Conservation (phyloP, 1,284 basidiomycete genomes). For the Malassezia sp. region DNA sequence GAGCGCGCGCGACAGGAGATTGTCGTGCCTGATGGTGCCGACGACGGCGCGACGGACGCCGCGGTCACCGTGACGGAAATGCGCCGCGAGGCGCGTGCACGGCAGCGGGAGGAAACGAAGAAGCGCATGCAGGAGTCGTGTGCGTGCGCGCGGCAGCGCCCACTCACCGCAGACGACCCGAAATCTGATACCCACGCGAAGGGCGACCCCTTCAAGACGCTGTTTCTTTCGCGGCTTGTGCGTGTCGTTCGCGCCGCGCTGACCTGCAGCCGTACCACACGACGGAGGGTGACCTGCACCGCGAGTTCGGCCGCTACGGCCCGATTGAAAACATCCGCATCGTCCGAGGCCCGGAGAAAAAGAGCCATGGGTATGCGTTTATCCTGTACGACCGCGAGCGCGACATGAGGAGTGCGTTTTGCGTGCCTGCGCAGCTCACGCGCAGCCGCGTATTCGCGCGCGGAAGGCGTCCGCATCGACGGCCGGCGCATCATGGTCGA, state of each 20-base stretch:
- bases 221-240: constrained; percentile 78
- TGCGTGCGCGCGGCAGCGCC: too few species aligned
- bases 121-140: constrained; percentile 15
- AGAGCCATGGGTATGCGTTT: constrained; percentile 86
- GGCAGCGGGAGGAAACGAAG: constrained; percentile 13
- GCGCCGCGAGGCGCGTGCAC: constrained; percentile 19
- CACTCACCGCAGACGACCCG: constrained; percentile 59
- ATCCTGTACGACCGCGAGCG: constrained; percentile 93
- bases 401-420: constrained; percentile 63
- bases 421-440: constrained; percentile 2
- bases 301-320: constrained; percentile 90
- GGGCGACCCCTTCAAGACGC: constrained; percentile 95
- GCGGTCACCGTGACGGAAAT: constrained; percentile 27
- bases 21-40: too few species aligned
- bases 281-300: constrained; percentile 76
- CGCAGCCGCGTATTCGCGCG: constrained; percentile 93
- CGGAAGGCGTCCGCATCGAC: constrained; percentile 90
- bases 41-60: constrained; percentile 33
- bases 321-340: constrained; percentile 83
- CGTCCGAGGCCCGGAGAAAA: constrained; percentile 68
- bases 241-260: constrained; percentile 1
- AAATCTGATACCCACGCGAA: constrained; percentile 79
- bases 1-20: constrained; percentile 34
- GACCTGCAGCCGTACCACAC: constrained; percentile 62
- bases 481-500: constrained; percentile 91